Evolutionary conservation across 768 basidiomycete genomes (phyloP).

Genomic region (Leccinellum albellum): DNA sequence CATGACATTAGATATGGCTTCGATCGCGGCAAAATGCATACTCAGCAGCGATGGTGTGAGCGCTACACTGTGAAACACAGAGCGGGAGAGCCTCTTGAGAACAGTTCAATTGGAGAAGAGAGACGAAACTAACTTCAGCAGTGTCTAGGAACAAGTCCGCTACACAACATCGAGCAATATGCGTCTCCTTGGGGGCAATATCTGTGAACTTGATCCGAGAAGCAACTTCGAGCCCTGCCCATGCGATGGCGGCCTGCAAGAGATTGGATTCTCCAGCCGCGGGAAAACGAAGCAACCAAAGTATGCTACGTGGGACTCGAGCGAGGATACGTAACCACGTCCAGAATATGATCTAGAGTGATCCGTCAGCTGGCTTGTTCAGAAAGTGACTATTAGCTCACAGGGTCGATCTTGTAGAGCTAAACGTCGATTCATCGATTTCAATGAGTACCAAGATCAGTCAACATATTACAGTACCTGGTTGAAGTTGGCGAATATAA

Average conservation of each 20-base stretch:
- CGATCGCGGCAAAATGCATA: constrained; percentile 20
- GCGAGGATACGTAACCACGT: constrained; percentile 47
- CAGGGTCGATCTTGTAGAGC: constrained; percentile 48
- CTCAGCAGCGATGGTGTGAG: constrained; percentile 51
- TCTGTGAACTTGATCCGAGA: constrained; percentile 47
- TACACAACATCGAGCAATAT: constrained; percentile 44
- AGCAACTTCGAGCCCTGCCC: constrained; percentile 46
- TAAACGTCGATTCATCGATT: constrained; percentile 15
- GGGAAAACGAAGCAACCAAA: constrained; percentile 54
- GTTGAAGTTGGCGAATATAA: constrained; percentile 54
- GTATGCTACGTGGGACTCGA: constrained; percentile 42
- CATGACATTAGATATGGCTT: constrained; percentile 1
- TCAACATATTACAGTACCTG: constrained; percentile 34
- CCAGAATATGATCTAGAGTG: constrained; percentile 37
- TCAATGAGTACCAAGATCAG: neutral
- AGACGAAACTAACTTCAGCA: constrained; percentile 36
- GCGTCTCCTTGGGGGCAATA: constrained; percentile 43
- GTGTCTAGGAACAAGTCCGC: constrained; percentile 52
- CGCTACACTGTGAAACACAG: constrained; percentile 39
- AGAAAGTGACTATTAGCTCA: constrained; percentile 10
- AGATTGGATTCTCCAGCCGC: constrained; percentile 44
- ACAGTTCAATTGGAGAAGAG: neutral
- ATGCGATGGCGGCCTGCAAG: constrained; percentile 36
- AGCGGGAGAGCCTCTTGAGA: neutral
- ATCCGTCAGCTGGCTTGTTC: constrained; percentile 2